Evolutionary conservation across 2,329 filamentous ascomycete species (phyloP), one percentile per base, ranked within the genome.

Genomic region (Setomelanomma holmii): DNA sequence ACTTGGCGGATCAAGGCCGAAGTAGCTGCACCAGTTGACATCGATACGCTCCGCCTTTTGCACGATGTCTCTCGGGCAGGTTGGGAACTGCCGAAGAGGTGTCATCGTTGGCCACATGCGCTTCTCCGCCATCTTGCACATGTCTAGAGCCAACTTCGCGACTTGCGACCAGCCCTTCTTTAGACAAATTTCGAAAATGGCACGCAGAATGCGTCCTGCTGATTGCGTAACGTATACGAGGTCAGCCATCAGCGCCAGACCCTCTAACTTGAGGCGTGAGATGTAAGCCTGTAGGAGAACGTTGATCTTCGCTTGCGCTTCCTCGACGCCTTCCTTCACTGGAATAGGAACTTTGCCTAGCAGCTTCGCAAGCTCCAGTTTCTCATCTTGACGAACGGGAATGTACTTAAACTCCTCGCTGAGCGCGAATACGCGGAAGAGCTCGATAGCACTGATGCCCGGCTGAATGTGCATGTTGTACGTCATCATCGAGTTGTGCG

Each of bases 31-130:
- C 92, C 93, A 99, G 1, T 90, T 88, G 17, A 98, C 93, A 63
- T 97, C 93, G 55, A 98, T 96, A 62, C 93, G 86, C 78, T 99
- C 95, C 3, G 93, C 89, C 77, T 98, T 98, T 61, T 91, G 87
- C 42, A 98, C 80, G 46, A 98, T 90, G 52, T 98, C 93, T 35
- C 86, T 82, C 3, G 93, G 87, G 68, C 92, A 96, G n/a, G 53
- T 61, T 8, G 70, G 68, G 70, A 99, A 99, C 69, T 99, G 95
- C 47, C 95, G 86, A 24, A 99, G 81, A 10, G 96, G 95, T 33
- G 91, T 91, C 95, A 98, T 99, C 5, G 93, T 98, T 12, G 93
- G 93, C 95, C 95, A 99, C 96, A 99, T 99, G 43, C 96, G 86
- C 82, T 96, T 96, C 80, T 99, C 95, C 0, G 93, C 95, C 91